Evolutionary conservation across 768 basidiomycete species (phyloP), one percentile per base, ranked within the genome.

Genomic region (Crucibulum laeve): DNA sequence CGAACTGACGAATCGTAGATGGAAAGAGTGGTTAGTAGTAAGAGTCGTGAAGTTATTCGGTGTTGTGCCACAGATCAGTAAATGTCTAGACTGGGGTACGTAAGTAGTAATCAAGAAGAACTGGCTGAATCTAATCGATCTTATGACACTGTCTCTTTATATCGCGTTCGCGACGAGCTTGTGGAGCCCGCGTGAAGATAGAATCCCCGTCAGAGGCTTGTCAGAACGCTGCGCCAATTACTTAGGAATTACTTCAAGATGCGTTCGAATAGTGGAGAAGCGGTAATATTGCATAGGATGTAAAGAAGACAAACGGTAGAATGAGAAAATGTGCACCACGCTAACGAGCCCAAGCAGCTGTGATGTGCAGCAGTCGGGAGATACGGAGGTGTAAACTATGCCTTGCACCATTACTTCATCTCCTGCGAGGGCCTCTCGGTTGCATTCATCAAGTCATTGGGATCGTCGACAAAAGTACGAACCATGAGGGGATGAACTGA

Each of bases 361-460:
- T 78, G 53, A 53, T 51, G 60, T 45, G 62, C 66, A 72, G 72
- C 71, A 65, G 69, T 61, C 75, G 81, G 85, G 81, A 84, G 86
- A 89, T 89, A 89, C 86, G 80, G 84, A 81, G 84, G 85, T 80
- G 76, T 78, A 81, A 69, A 74, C 76, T 85, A 87, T 87, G 85
- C 85, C 81, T 59, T 84, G 86, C 86, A 76, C 86, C 82, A 79
- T 80, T 82, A 84, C 57, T 88, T 81, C 80, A 85, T 88, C 84
- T 88, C 82, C 86, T 87, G 86, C 84, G 85, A 87, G 82, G 73
- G 54, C 84, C 85, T 68, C 73, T 62, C 57, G 58, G 62, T 37
- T 54, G 46, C 52, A 37, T 50, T 51, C 61, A 71, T 60, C 66
- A 69, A 73, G 64, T 67, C 63, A 63, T 65, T 40, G 51, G 52